phyloP scores from a whole-genome alignment of 1,139 yeast species.

The Pichia sp. region DNA sequence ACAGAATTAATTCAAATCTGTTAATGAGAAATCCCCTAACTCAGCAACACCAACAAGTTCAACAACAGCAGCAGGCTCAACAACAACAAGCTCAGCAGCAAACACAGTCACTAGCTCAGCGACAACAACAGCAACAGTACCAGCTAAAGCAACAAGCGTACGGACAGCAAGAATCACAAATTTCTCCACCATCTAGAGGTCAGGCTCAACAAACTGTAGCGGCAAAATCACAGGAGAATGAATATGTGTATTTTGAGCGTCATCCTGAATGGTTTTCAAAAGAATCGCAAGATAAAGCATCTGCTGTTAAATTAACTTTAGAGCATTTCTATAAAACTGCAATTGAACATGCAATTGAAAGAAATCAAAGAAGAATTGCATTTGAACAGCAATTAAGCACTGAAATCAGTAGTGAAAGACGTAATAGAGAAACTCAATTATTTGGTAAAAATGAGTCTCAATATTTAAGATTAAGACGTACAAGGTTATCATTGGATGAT shows the following conservation, averaged over 20 bases:
- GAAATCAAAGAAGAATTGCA: conserved; percentile 71
- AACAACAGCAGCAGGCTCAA: neutral
- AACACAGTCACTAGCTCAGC: neutral
- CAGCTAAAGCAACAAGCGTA: conserved; percentile 4
- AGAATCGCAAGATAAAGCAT: conserved; percentile 63
- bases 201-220: conserved; percentile 14
- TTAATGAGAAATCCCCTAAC: neutral
- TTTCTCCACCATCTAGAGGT: conserved; percentile 15
- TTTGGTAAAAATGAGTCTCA: conserved; percentile 74
- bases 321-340: conserved; percentile 74
- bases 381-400: conserved; percentile 58
- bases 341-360: conserved; percentile 71
- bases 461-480: conserved; percentile 66
- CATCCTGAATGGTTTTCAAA: conserved; percentile 73
- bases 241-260: conserved; percentile 71
- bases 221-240: conserved; percentile 13
- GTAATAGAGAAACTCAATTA: conserved; percentile 62
- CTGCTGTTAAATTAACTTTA: conserved; percentile 61
- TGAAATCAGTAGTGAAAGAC: conserved; percentile 70
- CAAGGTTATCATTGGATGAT: conserved; percentile 67
- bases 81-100: too few species aligned
- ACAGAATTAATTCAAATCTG: neutral
- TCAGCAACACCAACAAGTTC: neutral
- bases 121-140: neutral
- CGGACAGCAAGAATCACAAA: conserved; percentile 15